Conservation (phyloP, 768 basidiomycete genomes). For the Tulasnella sp. region DNA sequence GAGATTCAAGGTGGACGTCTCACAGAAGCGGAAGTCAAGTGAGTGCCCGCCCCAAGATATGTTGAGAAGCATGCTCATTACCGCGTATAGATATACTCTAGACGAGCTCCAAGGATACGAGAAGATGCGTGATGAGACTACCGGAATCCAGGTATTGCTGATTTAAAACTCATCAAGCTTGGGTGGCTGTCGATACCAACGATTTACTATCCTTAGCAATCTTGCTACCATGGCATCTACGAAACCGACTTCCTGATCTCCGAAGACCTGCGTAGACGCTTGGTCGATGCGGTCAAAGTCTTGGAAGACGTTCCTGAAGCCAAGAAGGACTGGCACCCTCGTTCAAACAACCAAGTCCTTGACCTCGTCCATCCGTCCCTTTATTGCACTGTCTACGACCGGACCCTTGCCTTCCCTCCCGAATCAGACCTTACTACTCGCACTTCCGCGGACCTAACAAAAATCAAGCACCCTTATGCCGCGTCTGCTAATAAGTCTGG, state of each 20-base stretch:
- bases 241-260: constrained; percentile 27
- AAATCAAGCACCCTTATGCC: neutral
- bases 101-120: constrained; percentile 6
- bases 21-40: neutral
- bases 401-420: constrained; percentile 16
- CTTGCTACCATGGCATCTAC: constrained; percentile 19
- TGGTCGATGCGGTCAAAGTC: constrained; percentile 21
- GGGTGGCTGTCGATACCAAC: neutral
- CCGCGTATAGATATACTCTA: neutral
- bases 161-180: too few species aligned
- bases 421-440: neutral
- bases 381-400: constrained; percentile 30
- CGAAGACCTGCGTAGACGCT: constrained; percentile 17
- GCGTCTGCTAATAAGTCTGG: neutral
- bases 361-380: constrained; percentile 36
- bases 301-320: constrained; percentile 33
- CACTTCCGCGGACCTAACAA: neutral
- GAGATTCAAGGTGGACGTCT: neutral
- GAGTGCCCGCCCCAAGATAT: neutral
- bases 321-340: constrained; percentile 32
- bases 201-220: constrained; percentile 2
- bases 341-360: constrained; percentile 32
- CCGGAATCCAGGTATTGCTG: neutral
- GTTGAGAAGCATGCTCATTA: neutral
- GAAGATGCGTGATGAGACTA: neutral